Evolutionary conservation across 139 green algal species (phyloP).

Genomic region (Micractinium sp.): DNA sequence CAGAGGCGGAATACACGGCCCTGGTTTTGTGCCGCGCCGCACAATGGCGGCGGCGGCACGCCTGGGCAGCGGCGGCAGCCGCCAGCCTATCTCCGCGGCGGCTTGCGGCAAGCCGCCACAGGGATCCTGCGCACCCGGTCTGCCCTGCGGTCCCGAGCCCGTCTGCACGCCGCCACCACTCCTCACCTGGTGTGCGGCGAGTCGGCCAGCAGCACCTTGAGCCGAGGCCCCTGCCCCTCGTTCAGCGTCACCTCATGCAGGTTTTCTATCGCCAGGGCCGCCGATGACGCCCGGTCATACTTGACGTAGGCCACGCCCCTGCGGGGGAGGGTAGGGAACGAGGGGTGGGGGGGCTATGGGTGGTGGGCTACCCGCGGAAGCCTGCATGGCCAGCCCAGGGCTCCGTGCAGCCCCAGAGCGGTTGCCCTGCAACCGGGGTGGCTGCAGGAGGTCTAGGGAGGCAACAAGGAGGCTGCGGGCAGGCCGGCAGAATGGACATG

Average conservation of each 20-base stretch:
- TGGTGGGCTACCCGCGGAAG: background rate
- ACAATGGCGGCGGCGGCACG: background rate
- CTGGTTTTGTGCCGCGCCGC: background rate
- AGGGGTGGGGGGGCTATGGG: background rate
- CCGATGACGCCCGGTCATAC: conserved; percentile 81
- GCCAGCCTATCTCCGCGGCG: background rate
- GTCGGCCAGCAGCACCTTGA: conserved; percentile 93
- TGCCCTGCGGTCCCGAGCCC: background rate
- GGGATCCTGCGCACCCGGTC: background rate
- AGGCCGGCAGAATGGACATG: background rate
- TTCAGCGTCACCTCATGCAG: conserved; percentile 89
- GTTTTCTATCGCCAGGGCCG: conserved; percentile 83
- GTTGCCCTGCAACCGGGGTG: background rate
- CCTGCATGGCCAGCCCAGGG: background rate
- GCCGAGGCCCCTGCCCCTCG: conserved; percentile 80
- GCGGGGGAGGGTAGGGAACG: background rate
- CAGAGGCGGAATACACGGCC: background rate
- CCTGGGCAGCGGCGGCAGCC: background rate
- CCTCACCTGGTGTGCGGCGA: conserved; percentile 62
- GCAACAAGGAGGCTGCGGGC: background rate
- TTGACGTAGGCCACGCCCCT: conserved; percentile 88
- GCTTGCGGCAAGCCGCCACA: background rate
- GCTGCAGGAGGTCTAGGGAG: background rate
- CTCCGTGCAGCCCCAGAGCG: background rate
- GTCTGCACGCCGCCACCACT: background rate